These are phyloP conservation scores for Aspergillus egyptiacus DNA, from an alignment of 495 filamentous ascomycete species.

Conservation along the genomic window DNA sequence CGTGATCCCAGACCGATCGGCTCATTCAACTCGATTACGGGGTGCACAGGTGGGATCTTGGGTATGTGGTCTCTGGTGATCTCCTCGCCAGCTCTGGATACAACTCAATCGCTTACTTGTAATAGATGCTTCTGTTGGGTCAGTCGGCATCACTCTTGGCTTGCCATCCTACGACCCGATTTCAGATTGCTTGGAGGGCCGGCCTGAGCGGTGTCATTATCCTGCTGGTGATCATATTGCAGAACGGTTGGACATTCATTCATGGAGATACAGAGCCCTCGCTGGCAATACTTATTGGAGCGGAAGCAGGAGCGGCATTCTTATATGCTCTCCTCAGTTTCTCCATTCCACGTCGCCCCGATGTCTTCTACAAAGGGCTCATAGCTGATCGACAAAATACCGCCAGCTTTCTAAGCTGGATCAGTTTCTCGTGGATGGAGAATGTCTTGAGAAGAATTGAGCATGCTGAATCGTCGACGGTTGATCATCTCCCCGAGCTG, in stretches of 20 bases:
- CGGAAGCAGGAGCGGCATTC: neutral
- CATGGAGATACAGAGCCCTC: neutral
- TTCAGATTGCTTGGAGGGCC: neutral
- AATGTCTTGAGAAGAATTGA: conserved; percentile 40
- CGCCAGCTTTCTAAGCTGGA: conserved; percentile 44
- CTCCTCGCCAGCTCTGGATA: no score
- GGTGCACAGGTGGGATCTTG: no score
- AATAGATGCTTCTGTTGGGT: neutral
- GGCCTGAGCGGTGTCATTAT: neutral
- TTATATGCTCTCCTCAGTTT: no score
- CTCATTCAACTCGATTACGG: no score
- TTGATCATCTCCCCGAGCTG: conserved; percentile 47
- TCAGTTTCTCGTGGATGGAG: conserved; percentile 50
- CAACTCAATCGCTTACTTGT: no score
- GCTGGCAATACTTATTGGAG: neutral
- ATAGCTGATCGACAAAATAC: conserved; percentile 52
- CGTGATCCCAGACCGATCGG: no score
- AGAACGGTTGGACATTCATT: no score
- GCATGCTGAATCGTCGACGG: conserved; percentile 46
- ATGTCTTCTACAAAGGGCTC: conserved; percentile 44
- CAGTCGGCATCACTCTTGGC: neutral
- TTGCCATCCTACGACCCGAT: neutral
- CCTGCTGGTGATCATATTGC: no score
- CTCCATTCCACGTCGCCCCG: conserved; percentile 48
- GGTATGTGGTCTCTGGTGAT: no score